Evolutionary conservation across 2,329 filamentous ascomycete species (phyloP).

Genomic region (Xylaria sp.): DNA sequence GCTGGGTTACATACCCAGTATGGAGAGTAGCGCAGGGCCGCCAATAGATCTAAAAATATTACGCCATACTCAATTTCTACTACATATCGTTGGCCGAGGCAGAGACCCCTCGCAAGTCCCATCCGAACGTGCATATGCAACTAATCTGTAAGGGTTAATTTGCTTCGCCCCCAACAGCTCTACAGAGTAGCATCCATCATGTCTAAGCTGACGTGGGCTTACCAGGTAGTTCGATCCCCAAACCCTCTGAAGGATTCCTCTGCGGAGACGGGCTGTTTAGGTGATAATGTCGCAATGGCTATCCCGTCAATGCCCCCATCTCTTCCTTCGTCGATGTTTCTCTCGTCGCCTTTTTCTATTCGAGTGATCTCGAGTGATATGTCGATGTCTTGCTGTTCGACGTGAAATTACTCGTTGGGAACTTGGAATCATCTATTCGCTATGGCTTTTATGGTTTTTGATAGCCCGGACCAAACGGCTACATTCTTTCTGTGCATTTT

Average conservation of each 20-base stretch:
- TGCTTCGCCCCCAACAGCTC: not conserved
- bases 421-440: not conserved
- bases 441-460: not conserved
- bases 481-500: not conserved
- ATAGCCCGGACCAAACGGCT: not conserved
- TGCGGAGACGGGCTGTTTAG: not conserved
- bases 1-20: not conserved
- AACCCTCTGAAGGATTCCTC: slow-evolving; percentile 5
- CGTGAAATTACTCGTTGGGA: not conserved
- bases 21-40: not conserved
- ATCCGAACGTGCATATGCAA: slow-evolving; percentile 2
- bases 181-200: not conserved
- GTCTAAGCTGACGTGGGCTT: slow-evolving; percentile 5
- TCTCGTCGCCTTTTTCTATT: not conserved
- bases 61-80: not conserved
- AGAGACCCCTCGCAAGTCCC: not conserved
- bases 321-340: not conserved
- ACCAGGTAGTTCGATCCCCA: slow-evolving; percentile 3
- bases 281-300: slow-evolving; percentile 2
- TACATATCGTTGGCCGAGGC: not conserved
- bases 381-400: not conserved
- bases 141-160: not conserved
- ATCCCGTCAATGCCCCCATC: not conserved
- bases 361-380: not conserved
- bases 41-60: not conserved